Percentiles rank a stretch among this genome's conserved stretches.
Conservation (phyloP, 129 eudicot genomes). For the Flaveria linearis region DNA sequence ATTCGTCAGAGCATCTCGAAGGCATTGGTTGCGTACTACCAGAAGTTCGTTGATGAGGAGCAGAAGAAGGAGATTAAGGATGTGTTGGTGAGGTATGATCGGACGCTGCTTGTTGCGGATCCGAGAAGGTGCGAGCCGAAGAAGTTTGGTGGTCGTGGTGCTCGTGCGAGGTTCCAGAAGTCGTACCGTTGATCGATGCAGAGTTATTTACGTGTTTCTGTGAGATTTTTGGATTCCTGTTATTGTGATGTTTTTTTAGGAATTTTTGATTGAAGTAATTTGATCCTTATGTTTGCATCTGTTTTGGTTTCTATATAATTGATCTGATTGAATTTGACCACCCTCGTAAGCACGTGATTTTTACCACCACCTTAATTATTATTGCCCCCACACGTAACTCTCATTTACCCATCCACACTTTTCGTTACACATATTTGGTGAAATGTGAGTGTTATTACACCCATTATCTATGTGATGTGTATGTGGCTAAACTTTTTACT, state of each 20-base stretch:
- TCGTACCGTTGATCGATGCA: conserved; percentile 17
- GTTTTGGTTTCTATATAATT: neutral
- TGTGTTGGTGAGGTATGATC: conserved; percentile 7
- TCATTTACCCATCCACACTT: too few relatives aligned
- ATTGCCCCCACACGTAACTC: too few relatives aligned
- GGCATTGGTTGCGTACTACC: conserved; percentile 14
- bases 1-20: conserved; percentile 15
- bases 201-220: conserved; percentile 23
- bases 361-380: too few relatives aligned
- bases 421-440: too few relatives aligned
- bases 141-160: conserved; percentile 25
- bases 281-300: neutral
- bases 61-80: conserved; percentile 22
- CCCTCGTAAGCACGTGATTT: too few relatives aligned
- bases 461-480: too few relatives aligned
- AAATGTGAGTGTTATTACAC: too few relatives aligned
- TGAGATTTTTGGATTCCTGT: neutral
- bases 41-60: conserved; percentile 22
- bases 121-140: conserved; percentile 22
- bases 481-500: too few relatives aligned
- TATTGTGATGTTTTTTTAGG: neutral
- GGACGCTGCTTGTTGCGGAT: conserved; percentile 18
- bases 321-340: neutral
- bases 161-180: conserved; percentile 20
- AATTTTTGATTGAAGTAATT: too few relatives aligned